phyloP scores from a whole-genome alignment of 2,329 filamentous ascomycete genomes.

The Colletotrichum sp. region DNA sequence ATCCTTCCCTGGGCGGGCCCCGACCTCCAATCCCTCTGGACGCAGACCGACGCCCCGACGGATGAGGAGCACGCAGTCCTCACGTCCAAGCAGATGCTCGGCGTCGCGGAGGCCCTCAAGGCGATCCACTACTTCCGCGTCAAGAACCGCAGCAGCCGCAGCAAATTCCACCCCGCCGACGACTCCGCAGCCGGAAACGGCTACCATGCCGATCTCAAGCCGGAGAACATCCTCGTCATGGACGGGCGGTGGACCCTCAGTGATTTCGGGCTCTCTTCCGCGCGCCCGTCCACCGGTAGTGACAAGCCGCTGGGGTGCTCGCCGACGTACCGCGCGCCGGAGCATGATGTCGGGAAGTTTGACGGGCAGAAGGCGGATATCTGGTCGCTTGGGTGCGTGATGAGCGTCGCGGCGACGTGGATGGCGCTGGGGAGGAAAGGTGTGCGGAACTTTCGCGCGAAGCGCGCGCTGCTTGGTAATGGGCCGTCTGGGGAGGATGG shows the following conservation, averaged over 20 bases:
- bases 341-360: neutral
- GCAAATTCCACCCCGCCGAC: no score
- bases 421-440: neutral
- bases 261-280: no score
- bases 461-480: neutral
- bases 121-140: neutral
- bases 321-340: neutral
- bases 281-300: no score
- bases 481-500: neutral
- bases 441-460: neutral
- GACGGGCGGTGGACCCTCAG: no score
- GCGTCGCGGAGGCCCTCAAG: neutral
- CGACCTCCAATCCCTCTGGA: no score
- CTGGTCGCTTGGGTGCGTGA: neutral
- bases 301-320: neutral
- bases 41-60: neutral
- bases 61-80: neutral
- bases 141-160: no score
- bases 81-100: neutral
- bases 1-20: neutral
- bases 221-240: neutral
- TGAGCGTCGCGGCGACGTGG: conserved; percentile 6
- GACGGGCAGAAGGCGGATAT: neutral
- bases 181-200: no score
- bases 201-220: conserved; percentile 2